These are phyloP conservation scores for Pseudogymnoascus verrucosus DNA, from an alignment of 2,329 filamentous ascomycete genomes.

Conservation along the genomic window DNA sequence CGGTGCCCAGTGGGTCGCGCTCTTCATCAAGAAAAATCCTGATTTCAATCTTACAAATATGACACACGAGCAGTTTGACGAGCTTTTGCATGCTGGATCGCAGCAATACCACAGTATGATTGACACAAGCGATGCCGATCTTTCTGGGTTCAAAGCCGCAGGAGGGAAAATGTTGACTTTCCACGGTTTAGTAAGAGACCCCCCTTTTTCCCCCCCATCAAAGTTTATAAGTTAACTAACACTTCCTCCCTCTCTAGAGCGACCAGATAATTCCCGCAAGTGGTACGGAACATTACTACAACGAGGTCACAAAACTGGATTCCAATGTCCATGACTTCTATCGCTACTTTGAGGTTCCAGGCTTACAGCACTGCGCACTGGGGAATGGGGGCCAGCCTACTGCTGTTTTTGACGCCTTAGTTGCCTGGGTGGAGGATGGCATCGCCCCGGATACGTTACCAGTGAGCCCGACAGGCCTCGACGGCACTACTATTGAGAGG, in stretches of 20 bases:
- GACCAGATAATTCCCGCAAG: slow-evolving; percentile 13
- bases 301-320: slow-evolving; percentile 17
- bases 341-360: slow-evolving; percentile 27
- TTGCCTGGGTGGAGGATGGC: slow-evolving; percentile 28
- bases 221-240: neutral
- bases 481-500: neutral
- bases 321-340: slow-evolving; percentile 26
- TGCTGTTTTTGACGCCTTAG: slow-evolving; percentile 22
- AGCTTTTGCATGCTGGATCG: neutral
- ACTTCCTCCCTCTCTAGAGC: neutral
- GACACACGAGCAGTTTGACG: slow-evolving; percentile 9
- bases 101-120: slow-evolving; percentile 13
- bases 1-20: slow-evolving; percentile 8
- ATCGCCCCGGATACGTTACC: slow-evolving; percentile 19
- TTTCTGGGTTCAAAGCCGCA: slow-evolving; percentile 8
- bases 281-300: slow-evolving; percentile 23
- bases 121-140: slow-evolving; percentile 13
- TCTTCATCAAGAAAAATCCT: slow-evolving; percentile 12
- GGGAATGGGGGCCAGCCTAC: slow-evolving; percentile 24
- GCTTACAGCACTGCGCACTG: slow-evolving; percentile 27
- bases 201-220: neutral
- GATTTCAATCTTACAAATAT: slow-evolving; percentile 12
- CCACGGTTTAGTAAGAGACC: slow-evolving; percentile 14
- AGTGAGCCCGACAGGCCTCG: neutral
- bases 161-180: slow-evolving; percentile 16